A percentile compares a stretch with the other conserved stretches of the same genome.
Evolutionary conservation across 2,329 filamentous ascomycete genomes (phyloP).

Genomic region (Botrytis fragariae): DNA sequence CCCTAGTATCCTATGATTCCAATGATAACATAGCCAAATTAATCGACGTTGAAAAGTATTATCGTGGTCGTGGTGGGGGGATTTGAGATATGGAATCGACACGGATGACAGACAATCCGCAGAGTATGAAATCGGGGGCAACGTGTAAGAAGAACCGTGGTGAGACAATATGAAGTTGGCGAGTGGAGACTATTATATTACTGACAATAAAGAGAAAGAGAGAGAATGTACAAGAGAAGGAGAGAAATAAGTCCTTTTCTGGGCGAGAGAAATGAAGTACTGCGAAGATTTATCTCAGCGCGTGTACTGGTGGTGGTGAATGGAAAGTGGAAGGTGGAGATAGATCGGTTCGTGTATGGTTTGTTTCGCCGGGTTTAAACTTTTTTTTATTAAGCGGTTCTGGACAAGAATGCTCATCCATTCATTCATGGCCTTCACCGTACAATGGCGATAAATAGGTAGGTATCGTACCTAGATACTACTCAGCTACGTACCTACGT

Average conservation of each 20-base stretch:
- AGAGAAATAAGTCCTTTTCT: not conserved
- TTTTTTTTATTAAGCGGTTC: conserved; percentile 3
- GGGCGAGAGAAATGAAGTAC: not conserved
- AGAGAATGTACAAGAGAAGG: conserved; percentile 11
- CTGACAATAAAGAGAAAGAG: not conserved
- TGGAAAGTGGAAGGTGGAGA: conserved; percentile 12
- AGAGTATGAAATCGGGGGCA: conserved; percentile 11
- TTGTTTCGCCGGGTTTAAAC: not conserved
- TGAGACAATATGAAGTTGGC: conserved; percentile 6
- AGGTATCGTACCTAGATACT: no score
- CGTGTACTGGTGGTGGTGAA: conserved; percentile 1
- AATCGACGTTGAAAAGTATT: conserved; percentile 12
- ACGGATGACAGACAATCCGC: conserved; percentile 5
- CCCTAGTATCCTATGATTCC: conserved; percentile 26
- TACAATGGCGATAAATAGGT: not conserved
- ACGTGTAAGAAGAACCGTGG: conserved; percentile 11
- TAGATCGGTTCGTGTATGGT: not conserved
- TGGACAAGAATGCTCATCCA: not conserved
- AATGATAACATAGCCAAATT: conserved; percentile 31
- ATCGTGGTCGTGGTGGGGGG: conserved; percentile 21
- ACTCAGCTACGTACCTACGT: not conserved
- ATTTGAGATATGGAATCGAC: conserved; percentile 12
- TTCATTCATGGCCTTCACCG: not conserved
- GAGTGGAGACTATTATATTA: conserved; percentile 9
- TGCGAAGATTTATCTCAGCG: conserved; percentile 17